Conservation (phyloP, 805 yeast genomes). For the Candida maesae region DNA sequence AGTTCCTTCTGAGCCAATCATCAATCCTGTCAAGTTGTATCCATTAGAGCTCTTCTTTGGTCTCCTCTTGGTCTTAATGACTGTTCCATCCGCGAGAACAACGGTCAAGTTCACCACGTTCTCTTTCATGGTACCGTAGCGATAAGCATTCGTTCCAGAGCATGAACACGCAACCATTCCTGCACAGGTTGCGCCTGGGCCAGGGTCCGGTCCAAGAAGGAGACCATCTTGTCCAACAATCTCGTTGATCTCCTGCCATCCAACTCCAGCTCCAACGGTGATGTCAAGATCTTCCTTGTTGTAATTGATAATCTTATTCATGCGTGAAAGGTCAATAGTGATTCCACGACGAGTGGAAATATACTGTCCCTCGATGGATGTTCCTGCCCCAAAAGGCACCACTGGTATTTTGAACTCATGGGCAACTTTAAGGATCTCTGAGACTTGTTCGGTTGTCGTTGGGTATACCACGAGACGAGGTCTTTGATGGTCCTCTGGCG, state of each 20-base stretch:
- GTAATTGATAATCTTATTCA: constrained; percentile 55
- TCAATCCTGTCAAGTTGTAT: constrained; percentile 68
- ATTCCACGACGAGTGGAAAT: constrained; percentile 58
- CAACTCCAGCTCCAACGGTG: constrained; percentile 72
- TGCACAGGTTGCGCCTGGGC: constrained; percentile 76
- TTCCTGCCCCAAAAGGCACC: constrained; percentile 61
- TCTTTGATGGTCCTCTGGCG: constrained; percentile 40
- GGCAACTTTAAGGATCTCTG: constrained; percentile 49
- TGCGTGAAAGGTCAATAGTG: constrained; percentile 51
- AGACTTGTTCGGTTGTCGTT: constrained; percentile 52
- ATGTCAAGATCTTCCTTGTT: constrained; percentile 66
- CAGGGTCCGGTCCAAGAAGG: constrained; percentile 72
- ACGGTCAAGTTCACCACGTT: constrained; percentile 63
- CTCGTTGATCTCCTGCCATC: constrained; percentile 67
- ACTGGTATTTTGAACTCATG: constrained; percentile 54
- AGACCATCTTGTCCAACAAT: constrained; percentile 44
- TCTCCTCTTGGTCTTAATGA: constrained; percentile 65
- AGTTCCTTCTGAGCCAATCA: constrained; percentile 78
- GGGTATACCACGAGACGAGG: constrained; percentile 46
- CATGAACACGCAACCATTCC: constrained; percentile 78
- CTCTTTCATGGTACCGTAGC: constrained; percentile 79
- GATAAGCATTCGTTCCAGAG: constrained; percentile 73
- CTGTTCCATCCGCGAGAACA: constrained; percentile 75
- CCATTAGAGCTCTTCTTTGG: constrained; percentile 79
- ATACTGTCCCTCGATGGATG: constrained; percentile 66